Percentiles rank a stretch among this genome's conserved stretches.
phyloP scores from a whole-genome alignment of 139 green algal species.

The Zygnema circumcarinatum region DNA sequence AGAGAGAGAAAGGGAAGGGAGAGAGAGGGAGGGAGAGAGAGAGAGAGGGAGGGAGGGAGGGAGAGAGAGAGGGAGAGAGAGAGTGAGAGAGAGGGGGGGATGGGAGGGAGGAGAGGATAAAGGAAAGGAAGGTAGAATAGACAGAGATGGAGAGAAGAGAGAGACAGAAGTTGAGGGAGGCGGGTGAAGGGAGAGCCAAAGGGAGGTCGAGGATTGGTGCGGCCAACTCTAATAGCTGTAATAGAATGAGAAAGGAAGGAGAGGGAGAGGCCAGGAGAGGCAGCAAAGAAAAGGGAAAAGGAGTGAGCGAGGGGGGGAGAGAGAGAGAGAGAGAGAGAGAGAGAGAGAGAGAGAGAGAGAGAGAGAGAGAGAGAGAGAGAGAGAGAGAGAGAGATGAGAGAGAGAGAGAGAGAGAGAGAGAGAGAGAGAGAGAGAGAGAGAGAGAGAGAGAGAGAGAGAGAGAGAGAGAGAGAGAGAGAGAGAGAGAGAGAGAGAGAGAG shows the following conservation, averaged over 20 bases:
- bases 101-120: background rate
- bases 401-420: background rate
- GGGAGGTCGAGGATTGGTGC: background rate
- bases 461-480: background rate
- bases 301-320: background rate
- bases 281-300: background rate
- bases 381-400: background rate
- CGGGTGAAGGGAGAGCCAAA: background rate
- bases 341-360: conserved; percentile 10
- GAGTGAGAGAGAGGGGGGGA: background rate
- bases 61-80: background rate
- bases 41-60: background rate
- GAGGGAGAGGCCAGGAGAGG: background rate
- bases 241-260: no score
- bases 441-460: background rate
- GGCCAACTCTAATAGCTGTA: no score
- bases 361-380: background rate
- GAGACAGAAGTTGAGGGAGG: background rate
- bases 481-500: background rate
- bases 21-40: background rate
- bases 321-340: conserved; percentile 4
- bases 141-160: background rate
- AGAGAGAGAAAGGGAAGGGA: background rate
- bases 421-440: background rate
- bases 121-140: background rate